phyloP scores from a whole-genome alignment of 2,329 filamentous ascomycete genomes.

The Hawksworthiomyces lignivorus region DNA sequence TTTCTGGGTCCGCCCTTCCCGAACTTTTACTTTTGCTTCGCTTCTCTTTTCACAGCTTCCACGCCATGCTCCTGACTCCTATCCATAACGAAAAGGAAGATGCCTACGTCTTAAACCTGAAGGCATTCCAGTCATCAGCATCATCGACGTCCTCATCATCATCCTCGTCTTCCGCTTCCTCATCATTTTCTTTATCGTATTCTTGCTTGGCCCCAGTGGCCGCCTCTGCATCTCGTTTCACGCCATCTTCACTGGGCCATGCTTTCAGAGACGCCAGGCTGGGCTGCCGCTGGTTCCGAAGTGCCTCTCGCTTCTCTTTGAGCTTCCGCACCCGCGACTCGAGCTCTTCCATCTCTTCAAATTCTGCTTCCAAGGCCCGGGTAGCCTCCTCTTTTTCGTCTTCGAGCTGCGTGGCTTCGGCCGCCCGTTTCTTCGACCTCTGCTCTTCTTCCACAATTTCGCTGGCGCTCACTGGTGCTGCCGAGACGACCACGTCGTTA shows the following conservation, averaged over 20 bases:
- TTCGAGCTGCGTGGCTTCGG: constrained; percentile 47
- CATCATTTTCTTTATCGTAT: no score
- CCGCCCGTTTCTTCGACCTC: constrained; percentile 43
- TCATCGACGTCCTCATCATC: constrained; percentile 37
- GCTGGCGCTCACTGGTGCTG: constrained; percentile 50
- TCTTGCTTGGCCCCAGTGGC: no score
- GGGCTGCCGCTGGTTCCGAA: constrained; percentile 37
- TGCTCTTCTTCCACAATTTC: constrained; percentile 40
- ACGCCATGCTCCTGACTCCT: no score
- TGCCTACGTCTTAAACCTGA: constrained; percentile 38
- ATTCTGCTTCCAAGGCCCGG: constrained; percentile 65
- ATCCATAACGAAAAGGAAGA: no score
- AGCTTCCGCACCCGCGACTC: constrained; percentile 62
- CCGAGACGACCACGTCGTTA: constrained; percentile 55
- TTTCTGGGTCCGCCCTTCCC: no score
- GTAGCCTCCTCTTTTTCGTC: constrained; percentile 71
- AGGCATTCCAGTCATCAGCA: constrained; percentile 53
- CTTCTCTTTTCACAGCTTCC: no score
- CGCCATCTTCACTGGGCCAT: constrained; percentile 15
- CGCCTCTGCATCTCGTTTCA: neutral
- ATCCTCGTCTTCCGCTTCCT: constrained; percentile 23
- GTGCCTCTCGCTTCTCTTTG: constrained; percentile 62
- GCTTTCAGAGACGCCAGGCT: constrained; percentile 5
- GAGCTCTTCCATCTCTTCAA: constrained; percentile 75
- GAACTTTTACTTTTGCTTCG: no score